Evolutionary conservation across 441 rosid genomes (phyloP), one percentile per base, ranked within the genome.

Genomic region (Bruguiera hainesii): DNA sequence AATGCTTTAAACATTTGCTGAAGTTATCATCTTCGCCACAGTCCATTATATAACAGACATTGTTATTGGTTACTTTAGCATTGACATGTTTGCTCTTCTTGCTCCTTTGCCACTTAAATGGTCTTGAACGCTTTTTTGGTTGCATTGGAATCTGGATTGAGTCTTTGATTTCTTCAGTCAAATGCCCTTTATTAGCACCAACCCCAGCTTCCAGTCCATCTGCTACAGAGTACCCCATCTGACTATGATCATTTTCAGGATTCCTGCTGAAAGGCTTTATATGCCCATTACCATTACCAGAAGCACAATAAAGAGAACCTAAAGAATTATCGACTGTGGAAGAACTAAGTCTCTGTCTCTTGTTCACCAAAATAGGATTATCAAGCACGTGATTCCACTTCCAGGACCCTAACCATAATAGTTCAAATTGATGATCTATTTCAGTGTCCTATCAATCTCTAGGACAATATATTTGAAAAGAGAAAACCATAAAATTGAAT

Each of bases 71-170:
- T 72, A 65, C 79, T 74, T 66, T 75, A 64, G 28, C 59, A 63
- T 71, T 75, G 66, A 64, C 39, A 61, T 29, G 59, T 57, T 67
- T 80, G 72, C 58, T 75, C 78, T 65, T 84, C 71, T 65, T 80
- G 56, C 49, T 11, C 23, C 84, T 84, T 75, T 77, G 83, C 82
- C 85, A 79, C 58, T 74, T 74, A 76, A 83, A 83, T 37, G 80
- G 73, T 75, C 90, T 82, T 56, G 53, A 71, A 63, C 79, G 81
- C 78, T 82, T 82, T 67, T 56, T 73, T n/a, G 48, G 68, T 61
- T 80, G 76, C 29, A 25, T 25, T 28, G 29, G 57, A 69, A 71
- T 61, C 61, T 35, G 63, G 72, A 35, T 39, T 20, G 62, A 68
- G 70, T 59, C 67, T 28, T 67, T 63, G 56, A 68, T 62, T 53